These are phyloP conservation scores for Juglanconis sp. DNA, from an alignment of 2,329 filamentous ascomycete genomes.

Conservation along the genomic window DNA sequence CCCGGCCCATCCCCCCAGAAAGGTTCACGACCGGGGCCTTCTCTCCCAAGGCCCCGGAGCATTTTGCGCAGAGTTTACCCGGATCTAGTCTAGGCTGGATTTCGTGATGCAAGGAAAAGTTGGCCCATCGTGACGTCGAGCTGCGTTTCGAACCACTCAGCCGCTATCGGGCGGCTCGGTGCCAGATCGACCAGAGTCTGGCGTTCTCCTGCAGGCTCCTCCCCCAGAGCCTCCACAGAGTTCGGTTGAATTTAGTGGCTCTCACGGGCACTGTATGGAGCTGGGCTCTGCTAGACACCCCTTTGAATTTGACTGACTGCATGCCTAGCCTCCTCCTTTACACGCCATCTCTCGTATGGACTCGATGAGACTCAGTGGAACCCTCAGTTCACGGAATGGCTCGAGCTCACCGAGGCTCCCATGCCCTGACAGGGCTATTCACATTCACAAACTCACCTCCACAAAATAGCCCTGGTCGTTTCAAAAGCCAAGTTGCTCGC, in stretches of 20 bases:
- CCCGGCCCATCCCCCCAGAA: too few relatives aligned
- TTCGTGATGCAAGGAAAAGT: neutral
- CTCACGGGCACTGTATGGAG: conserved; percentile 8
- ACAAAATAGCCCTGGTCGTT: neutral
- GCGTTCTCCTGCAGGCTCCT: neutral
- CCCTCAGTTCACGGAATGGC: neutral
- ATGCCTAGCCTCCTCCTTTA: neutral
- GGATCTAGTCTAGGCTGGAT: neutral
- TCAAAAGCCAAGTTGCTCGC: conserved; percentile 7
- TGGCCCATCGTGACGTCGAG: conserved; percentile 16
- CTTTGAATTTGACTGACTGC: neutral
- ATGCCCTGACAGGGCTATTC: neutral
- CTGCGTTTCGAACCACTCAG: conserved; percentile 12
- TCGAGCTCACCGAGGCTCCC: neutral
- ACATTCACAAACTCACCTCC: neutral
- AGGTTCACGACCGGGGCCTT: neutral
- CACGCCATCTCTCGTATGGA: neutral
- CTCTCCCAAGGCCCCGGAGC: conserved; percentile 1
- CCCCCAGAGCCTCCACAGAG: conserved; percentile 3
- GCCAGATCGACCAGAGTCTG: conserved; percentile 8
- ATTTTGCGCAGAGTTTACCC: neutral
- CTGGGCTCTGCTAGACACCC: neutral
- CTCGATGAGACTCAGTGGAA: neutral
- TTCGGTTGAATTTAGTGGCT: neutral
- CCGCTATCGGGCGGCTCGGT: conserved; percentile 12